Conservation (phyloP, 139 green algal genomes). For the Monoraphidium neglectum region DNA sequence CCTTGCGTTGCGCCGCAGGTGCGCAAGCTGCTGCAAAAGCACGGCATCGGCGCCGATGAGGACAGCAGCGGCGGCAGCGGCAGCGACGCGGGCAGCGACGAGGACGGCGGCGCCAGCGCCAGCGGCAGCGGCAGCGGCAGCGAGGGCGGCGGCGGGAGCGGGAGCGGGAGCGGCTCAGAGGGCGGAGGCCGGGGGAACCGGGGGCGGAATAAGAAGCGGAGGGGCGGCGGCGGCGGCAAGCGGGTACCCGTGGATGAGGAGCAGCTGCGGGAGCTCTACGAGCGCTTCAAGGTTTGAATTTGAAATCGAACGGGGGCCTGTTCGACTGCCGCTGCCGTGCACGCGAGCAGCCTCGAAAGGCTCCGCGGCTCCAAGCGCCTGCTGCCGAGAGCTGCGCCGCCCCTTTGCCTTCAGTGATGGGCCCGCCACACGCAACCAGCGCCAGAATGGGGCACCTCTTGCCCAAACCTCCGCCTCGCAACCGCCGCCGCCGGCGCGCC, state of each 20-base stretch:
- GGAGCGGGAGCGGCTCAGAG: background rate
- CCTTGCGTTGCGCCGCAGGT: too few relatives aligned
- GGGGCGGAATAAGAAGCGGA: too few relatives aligned
- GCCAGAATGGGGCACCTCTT: too few relatives aligned
- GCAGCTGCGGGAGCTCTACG: slow-evolving; percentile 18
- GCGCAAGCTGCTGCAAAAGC: slow-evolving; percentile 23
- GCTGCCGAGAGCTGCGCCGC: too few relatives aligned
- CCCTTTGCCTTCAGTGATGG: too few relatives aligned
- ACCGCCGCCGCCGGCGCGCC: too few relatives aligned
- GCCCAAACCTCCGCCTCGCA: too few relatives aligned
- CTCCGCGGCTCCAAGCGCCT: too few relatives aligned
- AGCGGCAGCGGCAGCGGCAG: background rate
- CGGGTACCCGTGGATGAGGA: slow-evolving; percentile 18
- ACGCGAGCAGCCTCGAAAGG: too few relatives aligned
- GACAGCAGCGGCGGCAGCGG: slow-evolving; percentile 8
- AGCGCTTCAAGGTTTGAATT: slow-evolving; percentile 7
- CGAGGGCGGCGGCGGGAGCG: background rate
- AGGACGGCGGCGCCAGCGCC: background rate
- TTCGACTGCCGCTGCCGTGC: slow-evolving; percentile 11
- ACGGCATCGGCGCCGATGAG: slow-evolving; percentile 6
- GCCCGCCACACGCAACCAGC: too few relatives aligned
- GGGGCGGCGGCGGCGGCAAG: background rate
- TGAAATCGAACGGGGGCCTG: background rate
- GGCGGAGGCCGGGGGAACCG: too few relatives aligned
- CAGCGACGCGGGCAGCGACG: background rate